Evolutionary conservation across 176 grass and related monocot genomes (phyloP), one percentile per base, ranked within the genome.

Genomic region (Oryza punctata): DNA sequence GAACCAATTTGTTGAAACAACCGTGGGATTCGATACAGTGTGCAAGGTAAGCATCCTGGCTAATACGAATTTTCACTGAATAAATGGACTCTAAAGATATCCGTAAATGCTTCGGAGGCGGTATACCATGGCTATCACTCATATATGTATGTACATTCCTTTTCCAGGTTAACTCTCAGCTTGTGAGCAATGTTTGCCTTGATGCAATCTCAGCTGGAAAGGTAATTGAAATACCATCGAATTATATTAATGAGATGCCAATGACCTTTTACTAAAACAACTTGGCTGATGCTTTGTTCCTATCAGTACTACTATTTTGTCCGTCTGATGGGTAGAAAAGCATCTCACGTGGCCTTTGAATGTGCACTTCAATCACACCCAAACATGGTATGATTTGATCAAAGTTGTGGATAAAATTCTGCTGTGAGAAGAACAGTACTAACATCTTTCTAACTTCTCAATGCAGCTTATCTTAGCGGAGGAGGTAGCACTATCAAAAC

Each of bases 341-440:
- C 89, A 54, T 94, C 92, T 49, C 92, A 94, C 85, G 92, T 94
- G 18, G 87, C 92, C 32, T 82, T 91, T 0, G 92, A 94, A 72
- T 94, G 92, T 65, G 92, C 92, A 41, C 92, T 94, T 67, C 92
- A 94, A 19, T 88, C 92, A 26, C 92, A 94, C 73, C 92, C 92
- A 72, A 94, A 94, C 64, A 94, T 94, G 92, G 92, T 94, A 86
- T 64, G 49, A 50, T 69, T 82, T 63, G 7, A 77, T 81, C 19
- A 24, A 72, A 52, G 47, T 41, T 26, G 1, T 82, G 1, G 16
- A 12, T 7, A 73, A 54, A 75, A 52, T 23, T 65, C 37, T 75
- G 35, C 12, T 47, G 0, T 78, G 75, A 24, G n/a, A 46, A 67
- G 18, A 83, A 66, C 8, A 60, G 3, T 28, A 67, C 19, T 4